A percentile compares a stretch with the other conserved stretches of the same genome.
These are phyloP conservation scores for Leccinum variicolor DNA, from an alignment of 768 basidiomycete genomes.

Conservation along the genomic window DNA sequence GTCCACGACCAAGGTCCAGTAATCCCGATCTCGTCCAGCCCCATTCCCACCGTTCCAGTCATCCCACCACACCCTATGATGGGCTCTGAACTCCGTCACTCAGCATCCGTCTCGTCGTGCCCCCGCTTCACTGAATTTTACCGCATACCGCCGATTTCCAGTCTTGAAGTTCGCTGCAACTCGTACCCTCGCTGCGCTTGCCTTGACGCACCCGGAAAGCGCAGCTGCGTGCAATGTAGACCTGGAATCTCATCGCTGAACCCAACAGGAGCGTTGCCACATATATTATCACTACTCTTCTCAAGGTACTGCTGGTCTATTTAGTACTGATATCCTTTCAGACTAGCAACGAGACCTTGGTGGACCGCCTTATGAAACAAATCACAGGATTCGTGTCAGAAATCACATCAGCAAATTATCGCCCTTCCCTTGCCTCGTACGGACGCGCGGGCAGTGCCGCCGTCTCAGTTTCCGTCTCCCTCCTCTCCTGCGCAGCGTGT, in stretches of 20 bases:
- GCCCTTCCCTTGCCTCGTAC: too few relatives aligned
- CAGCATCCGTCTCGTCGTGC: conserved; percentile 15
- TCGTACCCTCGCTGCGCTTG: conserved; percentile 87
- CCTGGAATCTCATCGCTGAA: conserved; percentile 94
- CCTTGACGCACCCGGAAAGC: conserved; percentile 78
- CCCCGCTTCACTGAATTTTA: conserved; percentile 30
- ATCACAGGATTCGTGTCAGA: conserved; percentile 99
- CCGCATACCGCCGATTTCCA: conserved; percentile 33
- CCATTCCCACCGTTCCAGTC: conserved; percentile 9
- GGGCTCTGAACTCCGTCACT: conserved; percentile 8
- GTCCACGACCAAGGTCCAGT: background rate
- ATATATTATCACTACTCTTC: conserved; percentile 95
- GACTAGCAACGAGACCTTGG: conserved; percentile 99
- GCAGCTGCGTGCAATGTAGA: conserved; percentile 95
- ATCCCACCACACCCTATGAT: conserved; percentile 22
- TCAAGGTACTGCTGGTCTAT: conserved; percentile 62
- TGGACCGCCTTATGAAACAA: conserved; percentile 98
- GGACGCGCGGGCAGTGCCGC: too few relatives aligned
- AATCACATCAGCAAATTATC: conserved; percentile 56
- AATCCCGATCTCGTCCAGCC: conserved; percentile 16
- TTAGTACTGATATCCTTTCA: conserved; percentile 29
- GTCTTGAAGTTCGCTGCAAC: conserved; percentile 97
- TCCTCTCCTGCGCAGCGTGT: too few relatives aligned
- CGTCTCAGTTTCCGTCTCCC: too few relatives aligned
- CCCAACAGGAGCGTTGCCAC: conserved; percentile 95